These are phyloP conservation scores for Fusarium nelsonii DNA, from an alignment of 2,329 filamentous ascomycete species.

Conservation along the genomic window DNA sequence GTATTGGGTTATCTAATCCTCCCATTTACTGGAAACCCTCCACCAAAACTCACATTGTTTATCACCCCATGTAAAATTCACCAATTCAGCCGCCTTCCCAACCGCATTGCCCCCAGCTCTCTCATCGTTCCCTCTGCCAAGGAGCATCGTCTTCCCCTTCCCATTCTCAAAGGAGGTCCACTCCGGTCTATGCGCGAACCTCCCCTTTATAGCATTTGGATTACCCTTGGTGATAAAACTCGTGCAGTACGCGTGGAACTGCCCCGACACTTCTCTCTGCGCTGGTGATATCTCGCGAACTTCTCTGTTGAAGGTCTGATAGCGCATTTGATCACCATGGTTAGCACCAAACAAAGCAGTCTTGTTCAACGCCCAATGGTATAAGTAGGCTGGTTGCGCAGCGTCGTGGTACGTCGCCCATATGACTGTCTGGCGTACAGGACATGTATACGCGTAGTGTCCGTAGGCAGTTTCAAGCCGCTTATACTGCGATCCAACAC, in stretches of 20 bases:
- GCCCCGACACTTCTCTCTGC: slow-evolving; percentile 43
- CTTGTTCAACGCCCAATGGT: slow-evolving; percentile 51
- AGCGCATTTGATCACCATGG: slow-evolving; percentile 45
- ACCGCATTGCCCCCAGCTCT: slow-evolving; percentile 56
- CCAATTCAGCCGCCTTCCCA: slow-evolving; percentile 56
- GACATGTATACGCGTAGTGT: slow-evolving; percentile 44
- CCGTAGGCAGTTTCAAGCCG: slow-evolving; percentile 43
- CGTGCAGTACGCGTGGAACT: slow-evolving; percentile 40
- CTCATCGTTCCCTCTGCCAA: slow-evolving; percentile 63
- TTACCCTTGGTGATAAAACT: slow-evolving; percentile 43
- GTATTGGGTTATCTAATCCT: slow-evolving; percentile 39
- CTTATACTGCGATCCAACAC: slow-evolving; percentile 37
- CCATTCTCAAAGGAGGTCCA: slow-evolving; percentile 46
- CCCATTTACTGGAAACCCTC: slow-evolving; percentile 49
- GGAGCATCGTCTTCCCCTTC: slow-evolving; percentile 55
- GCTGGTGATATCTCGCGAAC: slow-evolving; percentile 53
- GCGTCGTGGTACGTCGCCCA: slow-evolving; percentile 41
- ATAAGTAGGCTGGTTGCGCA: slow-evolving; percentile 46
- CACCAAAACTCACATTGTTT: slow-evolving; percentile 63
- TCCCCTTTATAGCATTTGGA: slow-evolving; percentile 41
- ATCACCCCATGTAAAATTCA: slow-evolving; percentile 56
- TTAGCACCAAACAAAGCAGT: slow-evolving; percentile 41
- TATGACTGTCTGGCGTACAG: slow-evolving; percentile 41
- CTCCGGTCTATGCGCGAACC: slow-evolving; percentile 38
- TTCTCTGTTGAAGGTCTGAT: slow-evolving; percentile 56